Base-by-base conservation (phyloP, 2,329 filamentous ascomycete genomes). In the Cercospora beticola region DNA sequence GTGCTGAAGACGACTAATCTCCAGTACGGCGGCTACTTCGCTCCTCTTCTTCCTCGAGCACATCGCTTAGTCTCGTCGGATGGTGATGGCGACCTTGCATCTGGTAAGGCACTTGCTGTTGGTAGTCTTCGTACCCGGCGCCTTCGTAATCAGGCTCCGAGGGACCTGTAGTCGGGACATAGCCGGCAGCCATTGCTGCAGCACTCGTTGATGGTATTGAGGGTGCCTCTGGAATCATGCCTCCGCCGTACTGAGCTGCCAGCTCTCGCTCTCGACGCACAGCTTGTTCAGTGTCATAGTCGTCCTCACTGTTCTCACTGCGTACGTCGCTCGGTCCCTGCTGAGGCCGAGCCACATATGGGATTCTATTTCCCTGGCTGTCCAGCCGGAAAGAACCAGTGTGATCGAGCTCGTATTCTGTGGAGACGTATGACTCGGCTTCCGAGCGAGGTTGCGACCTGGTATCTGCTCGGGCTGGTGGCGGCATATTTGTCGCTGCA, bases 1-100 rank as follows among this genome's bases (percentile, higher is more conserved):
- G 10, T 31, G 62, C 31, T 21, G 54, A 21, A 33, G 62, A 65
- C 26, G 62, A 26, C 64, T 66, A 66, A 62, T 66, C 63, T 49
- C 70, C 73, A 52, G 77, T 80, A 30, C 76, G 74, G 31, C 78
- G 68, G 66, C 73, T 76, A 66, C 78, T 78, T 60, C 77, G 72
- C 71, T 78, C 76, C 80, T 96, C 92, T 73, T 95, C 92, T 71
- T 96, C 90, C 76, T 93, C 93, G 76, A 95, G 86, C 30, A 97
- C 93, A 80, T 97, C 93, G 78, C 93, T 97, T 71, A 97, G 83
- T 66, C 94, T 85, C 8, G 93, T 97, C 0, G 93, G 93, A 80
- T 97, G 93, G 73, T 95, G 92, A 79, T 97, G 93, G 66, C 84
- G 79, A 5, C 71, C 70, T 89, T 69, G 70, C 57, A 70, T 71